Percentiles rank a stretch among this genome's conserved stretches.
Conservation (phyloP, 2,329 filamentous ascomycete genomes). For the Ophiostoma sp. region DNA sequence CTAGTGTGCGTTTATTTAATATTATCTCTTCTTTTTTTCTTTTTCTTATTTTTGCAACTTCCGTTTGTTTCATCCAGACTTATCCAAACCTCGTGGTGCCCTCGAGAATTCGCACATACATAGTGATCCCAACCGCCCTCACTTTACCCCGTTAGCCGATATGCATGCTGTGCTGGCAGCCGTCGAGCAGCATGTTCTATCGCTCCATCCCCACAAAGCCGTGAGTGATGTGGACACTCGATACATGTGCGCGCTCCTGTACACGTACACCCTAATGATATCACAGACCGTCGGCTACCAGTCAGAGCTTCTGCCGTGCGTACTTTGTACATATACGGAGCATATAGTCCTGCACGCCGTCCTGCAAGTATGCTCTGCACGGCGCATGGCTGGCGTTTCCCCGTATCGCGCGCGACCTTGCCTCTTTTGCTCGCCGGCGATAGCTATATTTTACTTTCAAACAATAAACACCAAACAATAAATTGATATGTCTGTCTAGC, state of each 20-base stretch:
- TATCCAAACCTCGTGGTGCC: too few species aligned
- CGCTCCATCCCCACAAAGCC: slow-evolving; percentile 8
- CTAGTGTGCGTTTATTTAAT: too few species aligned
- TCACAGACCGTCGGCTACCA: background rate
- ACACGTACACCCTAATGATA: background rate
- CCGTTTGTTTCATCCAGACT: too few species aligned
- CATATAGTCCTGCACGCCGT: background rate
- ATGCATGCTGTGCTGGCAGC: slow-evolving; percentile 10
- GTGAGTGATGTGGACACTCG: background rate
- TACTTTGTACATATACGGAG: background rate
- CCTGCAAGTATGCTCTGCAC: slow-evolving; percentile 1
- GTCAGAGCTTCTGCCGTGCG: background rate
- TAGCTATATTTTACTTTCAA: background rate
- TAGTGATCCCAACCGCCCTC: background rate
- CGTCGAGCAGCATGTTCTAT: background rate
- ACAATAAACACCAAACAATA: too few species aligned
- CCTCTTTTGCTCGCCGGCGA: background rate
- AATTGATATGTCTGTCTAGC: too few species aligned
- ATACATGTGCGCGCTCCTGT: background rate
- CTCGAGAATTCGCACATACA: background rate
- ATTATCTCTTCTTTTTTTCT: too few species aligned
- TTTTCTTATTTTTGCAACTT: too few species aligned
- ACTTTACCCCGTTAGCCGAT: background rate
- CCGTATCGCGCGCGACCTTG: background rate
- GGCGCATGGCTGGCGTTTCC: background rate